A percentile compares a stretch with the other conserved stretches of the same genome.
These are phyloP conservation scores for Backusella tuberculispora DNA, from an alignment of 192 early-diverging fungal genomes.

Conservation along the genomic window DNA sequence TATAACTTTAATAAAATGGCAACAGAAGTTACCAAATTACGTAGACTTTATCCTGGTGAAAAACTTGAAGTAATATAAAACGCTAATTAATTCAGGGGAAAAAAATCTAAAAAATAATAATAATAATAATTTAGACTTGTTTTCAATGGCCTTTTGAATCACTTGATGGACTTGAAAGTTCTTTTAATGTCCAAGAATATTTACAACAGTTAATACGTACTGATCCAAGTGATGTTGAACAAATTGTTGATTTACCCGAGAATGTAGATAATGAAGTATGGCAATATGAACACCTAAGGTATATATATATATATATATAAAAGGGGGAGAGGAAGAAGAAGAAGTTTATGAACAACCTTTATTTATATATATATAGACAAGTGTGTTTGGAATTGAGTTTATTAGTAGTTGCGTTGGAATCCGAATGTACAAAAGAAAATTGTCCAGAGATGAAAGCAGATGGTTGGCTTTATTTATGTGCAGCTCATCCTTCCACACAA, in stretches of 20 bases:
- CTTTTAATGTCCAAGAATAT: conserved; percentile 79
- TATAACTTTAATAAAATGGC: not conserved
- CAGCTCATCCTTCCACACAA: conserved; percentile 79
- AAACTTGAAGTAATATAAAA: conserved; percentile 31
- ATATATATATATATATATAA: conserved; percentile 1
- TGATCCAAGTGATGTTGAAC: conserved; percentile 64
- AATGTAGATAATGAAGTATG: conserved; percentile 68
- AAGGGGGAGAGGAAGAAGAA: not conserved
- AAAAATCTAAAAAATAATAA: not conserved
- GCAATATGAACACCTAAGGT: conserved; percentile 93
- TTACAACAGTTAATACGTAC: conserved; percentile 73
- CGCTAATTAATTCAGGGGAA: not conserved
- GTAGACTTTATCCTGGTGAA: conserved; percentile 37
- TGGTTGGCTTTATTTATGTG: conserved; percentile 92
- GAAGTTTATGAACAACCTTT: not conserved
- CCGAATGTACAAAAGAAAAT: conserved; percentile 72
- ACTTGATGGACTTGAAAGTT: conserved; percentile 68
- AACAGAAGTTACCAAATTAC: conserved; percentile 12
- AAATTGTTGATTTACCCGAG: conserved; percentile 63
- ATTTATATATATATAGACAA: conserved; percentile 58
- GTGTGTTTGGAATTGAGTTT: conserved; percentile 84
- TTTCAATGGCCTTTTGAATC: conserved; percentile 55
- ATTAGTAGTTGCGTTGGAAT: conserved; percentile 70
- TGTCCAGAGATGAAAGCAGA: conserved; percentile 95
- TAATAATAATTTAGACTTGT: conserved; percentile 35